A percentile compares a stretch with the other conserved stretches of the same genome.
Evolutionary conservation across 495 filamentous ascomycete genomes (phyloP).

Genomic region (Pyrenopolyporus hunteri): DNA sequence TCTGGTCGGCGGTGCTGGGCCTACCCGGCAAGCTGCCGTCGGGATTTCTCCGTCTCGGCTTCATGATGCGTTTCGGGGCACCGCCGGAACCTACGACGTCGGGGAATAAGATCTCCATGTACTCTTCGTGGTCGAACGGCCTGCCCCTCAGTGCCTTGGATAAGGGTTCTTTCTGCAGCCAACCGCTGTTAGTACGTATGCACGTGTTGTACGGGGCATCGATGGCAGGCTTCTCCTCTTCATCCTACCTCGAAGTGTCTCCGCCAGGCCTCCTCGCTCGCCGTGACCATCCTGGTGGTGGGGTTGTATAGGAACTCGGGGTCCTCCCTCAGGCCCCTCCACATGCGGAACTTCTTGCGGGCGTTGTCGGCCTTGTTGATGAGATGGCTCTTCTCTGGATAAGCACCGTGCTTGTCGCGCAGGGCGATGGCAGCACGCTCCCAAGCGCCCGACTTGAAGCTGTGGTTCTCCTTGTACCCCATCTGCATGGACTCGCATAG

Average conservation of each 20-base stretch:
- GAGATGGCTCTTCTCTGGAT: slow-evolving; percentile 57
- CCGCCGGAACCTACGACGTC: slow-evolving; percentile 58
- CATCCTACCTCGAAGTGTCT: slow-evolving; percentile 54
- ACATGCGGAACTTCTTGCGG: slow-evolving; percentile 60
- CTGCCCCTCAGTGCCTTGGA: slow-evolving; percentile 54
- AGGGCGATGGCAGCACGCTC: slow-evolving; percentile 55
- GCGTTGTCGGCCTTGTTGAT: slow-evolving; percentile 63
- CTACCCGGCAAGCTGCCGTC: slow-evolving; percentile 40
- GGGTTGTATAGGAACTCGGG: slow-evolving; percentile 56
- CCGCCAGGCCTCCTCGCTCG: slow-evolving; percentile 55
- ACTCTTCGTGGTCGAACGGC: slow-evolving; percentile 58
- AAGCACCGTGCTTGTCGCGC: slow-evolving; percentile 53
- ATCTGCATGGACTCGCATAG: slow-evolving; percentile 56
- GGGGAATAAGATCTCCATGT: slow-evolving; percentile 57
- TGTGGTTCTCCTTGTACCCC: slow-evolving; percentile 56
- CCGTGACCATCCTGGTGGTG: slow-evolving; percentile 50
- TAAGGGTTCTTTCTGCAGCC: slow-evolving; percentile 52
- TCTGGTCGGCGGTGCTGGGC: slow-evolving; percentile 29
- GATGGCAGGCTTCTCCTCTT: background rate
- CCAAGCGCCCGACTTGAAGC: slow-evolving; percentile 60
- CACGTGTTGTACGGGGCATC: background rate
- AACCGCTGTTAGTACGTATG: slow-evolving; percentile 8
- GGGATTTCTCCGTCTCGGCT: slow-evolving; percentile 48
- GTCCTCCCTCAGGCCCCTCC: slow-evolving; percentile 57
- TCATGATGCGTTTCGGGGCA: slow-evolving; percentile 57